These are phyloP conservation scores for Rhododendron henanense DNA, from an alignment of 148 eudicot species.

Conservation along the genomic window DNA sequence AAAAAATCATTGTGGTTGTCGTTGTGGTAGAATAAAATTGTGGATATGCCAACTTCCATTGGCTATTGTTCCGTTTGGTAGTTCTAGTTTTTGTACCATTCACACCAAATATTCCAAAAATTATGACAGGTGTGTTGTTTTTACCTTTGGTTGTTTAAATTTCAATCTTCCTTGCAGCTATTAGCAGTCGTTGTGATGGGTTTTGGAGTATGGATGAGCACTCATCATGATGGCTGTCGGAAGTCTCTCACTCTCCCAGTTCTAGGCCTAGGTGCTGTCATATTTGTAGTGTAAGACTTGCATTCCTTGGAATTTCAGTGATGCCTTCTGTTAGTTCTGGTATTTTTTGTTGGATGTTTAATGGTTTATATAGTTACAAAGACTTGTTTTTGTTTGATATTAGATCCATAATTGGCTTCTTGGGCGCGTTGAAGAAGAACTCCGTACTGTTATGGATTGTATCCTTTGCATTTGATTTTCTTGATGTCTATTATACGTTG, in stretches of 20 bases:
- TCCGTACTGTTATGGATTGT: conserved; percentile 85
- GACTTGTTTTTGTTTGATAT: conserved; percentile 10
- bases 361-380: neutral
- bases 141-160: neutral
- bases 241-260: conserved; percentile 92
- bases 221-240: conserved; percentile 79
- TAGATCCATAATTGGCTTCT: conserved; percentile 86
- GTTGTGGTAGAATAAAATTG: neutral
- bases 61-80: neutral
- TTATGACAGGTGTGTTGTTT: neutral
- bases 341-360: neutral
- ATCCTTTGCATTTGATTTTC: conserved; percentile 39
- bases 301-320: neutral
- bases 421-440: conserved; percentile 90
- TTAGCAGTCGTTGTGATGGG: conserved; percentile 72
- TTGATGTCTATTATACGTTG: neutral
- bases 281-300: conserved; percentile 72
- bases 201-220: conserved; percentile 91
- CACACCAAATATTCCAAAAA: neutral
- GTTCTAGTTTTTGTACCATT: neutral
- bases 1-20: neutral
- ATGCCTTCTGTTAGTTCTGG: neutral
- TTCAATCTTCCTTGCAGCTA: conserved; percentile 41
- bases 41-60: neutral
- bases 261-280: conserved; percentile 75